Evolutionary conservation across 1,284 basidiomycete species (phyloP).

Genomic region (Marasmius fiardii): DNA sequence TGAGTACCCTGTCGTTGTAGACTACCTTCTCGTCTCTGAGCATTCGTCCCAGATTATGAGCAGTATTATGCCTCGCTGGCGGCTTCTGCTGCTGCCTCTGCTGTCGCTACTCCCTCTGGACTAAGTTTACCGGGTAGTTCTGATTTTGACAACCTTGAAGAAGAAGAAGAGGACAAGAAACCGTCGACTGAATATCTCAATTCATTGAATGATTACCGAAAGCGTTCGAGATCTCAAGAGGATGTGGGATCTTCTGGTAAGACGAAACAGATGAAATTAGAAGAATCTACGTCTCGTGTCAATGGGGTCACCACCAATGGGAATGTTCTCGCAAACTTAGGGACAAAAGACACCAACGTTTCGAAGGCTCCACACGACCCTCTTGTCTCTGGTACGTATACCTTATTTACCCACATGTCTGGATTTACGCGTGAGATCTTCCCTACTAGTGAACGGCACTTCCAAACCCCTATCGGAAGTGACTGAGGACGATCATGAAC

Average conservation of each 20-base stretch:
- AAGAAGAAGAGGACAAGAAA: constrained; percentile 66
- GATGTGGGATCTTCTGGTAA: constrained; percentile 41
- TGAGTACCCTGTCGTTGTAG: constrained; percentile 31
- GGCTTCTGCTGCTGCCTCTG: constrained; percentile 54
- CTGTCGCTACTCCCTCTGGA: constrained; percentile 54
- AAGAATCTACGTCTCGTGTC: constrained; percentile 18
- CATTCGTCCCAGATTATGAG: constrained; percentile 55
- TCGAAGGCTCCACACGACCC: constrained; percentile 41
- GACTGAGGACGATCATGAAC: constrained; percentile 78
- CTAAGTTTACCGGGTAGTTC: constrained; percentile 42
- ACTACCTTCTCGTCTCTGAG: not conserved
- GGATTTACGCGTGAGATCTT: not conserved
- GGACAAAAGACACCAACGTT: constrained; percentile 8
- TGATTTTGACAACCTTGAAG: constrained; percentile 38
- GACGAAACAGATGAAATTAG: constrained; percentile 45
- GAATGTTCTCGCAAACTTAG: constrained; percentile 1
- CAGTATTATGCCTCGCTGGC: constrained; percentile 76
- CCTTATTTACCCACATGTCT: constrained; percentile 1
- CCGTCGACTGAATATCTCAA: constrained; percentile 62
- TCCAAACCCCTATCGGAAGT: constrained; percentile 67
- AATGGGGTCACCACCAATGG: constrained; percentile 18
- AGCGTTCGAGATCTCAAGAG: constrained; percentile 64
- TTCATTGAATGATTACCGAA: constrained; percentile 63
- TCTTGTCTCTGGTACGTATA: constrained; percentile 56
- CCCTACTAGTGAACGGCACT: constrained; percentile 60